These are phyloP conservation scores for Blakeslea trispora DNA, from an alignment of 371 early-diverging fungal species.

Conservation along the genomic window DNA sequence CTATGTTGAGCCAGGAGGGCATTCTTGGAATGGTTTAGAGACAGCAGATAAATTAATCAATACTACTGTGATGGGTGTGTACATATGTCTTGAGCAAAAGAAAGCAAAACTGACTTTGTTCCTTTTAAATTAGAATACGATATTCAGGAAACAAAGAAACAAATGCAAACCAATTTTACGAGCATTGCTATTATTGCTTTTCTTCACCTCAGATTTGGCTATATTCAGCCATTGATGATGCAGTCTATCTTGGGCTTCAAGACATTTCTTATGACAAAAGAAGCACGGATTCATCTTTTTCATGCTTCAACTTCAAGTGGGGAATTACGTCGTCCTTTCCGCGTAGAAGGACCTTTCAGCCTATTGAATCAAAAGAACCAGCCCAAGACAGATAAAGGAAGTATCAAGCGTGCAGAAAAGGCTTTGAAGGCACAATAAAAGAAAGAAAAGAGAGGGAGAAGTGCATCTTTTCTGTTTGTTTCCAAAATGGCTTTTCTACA, in stretches of 20 bases:
- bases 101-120: neutral
- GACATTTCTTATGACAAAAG: slow-evolving; percentile 61
- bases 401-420: slow-evolving; percentile 56
- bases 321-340: slow-evolving; percentile 81
- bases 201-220: slow-evolving; percentile 84
- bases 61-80: slow-evolving; percentile 43
- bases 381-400: slow-evolving; percentile 47
- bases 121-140: slow-evolving; percentile 66
- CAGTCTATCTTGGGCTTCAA: slow-evolving; percentile 77
- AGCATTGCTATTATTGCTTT: slow-evolving; percentile 68
- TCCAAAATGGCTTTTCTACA: no score
- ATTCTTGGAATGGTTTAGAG: slow-evolving; percentile 44
- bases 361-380: slow-evolving; percentile 35
- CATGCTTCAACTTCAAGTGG: slow-evolving; percentile 68
- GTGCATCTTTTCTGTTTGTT: no score
- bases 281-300: slow-evolving; percentile 69
- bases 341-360: slow-evolving; percentile 66
- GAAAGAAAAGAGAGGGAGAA: neutral
- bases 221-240: slow-evolving; percentile 82
- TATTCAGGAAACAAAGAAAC: slow-evolving; percentile 69
- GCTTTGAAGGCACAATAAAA: slow-evolving; percentile 45
- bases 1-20: slow-evolving; percentile 42
- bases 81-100: neutral
- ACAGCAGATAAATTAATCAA: slow-evolving; percentile 32
- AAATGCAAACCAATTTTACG: slow-evolving; percentile 65